Conservation (phyloP, 345 rosid genomes). For the Dimocarpus longan region DNA sequence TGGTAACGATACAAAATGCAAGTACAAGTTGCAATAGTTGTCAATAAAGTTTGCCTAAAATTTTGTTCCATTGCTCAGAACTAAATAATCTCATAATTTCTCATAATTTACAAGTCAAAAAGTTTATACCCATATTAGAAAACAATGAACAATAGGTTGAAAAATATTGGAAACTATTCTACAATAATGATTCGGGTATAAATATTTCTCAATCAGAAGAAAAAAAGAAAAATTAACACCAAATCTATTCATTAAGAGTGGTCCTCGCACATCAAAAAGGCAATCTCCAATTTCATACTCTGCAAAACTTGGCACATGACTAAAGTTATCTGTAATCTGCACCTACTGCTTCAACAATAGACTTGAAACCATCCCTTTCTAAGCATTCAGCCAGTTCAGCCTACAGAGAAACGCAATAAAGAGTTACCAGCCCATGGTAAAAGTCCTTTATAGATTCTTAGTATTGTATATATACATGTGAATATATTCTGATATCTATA, state of each 20-base stretch:
- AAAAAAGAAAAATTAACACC: background rate
- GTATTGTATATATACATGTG: background rate
- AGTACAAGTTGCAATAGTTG: no score
- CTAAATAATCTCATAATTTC: background rate
- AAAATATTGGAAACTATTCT: background rate
- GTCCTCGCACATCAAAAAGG: background rate
- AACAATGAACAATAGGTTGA: background rate
- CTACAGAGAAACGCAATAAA: constrained; percentile 35
- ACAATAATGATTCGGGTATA: background rate
- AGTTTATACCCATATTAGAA: background rate
- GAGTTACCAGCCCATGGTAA: background rate
- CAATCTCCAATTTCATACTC: background rate
- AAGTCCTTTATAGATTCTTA: background rate
- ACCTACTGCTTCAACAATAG: constrained; percentile 81
- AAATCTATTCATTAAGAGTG: background rate
- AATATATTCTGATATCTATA: background rate
- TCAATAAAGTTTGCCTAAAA: no score
- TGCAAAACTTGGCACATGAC: background rate
- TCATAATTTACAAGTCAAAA: constrained; percentile 11
- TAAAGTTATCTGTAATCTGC: constrained; percentile 65
- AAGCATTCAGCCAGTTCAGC: constrained; percentile 84
- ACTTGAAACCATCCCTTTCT: constrained; percentile 91
- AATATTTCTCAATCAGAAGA: background rate
- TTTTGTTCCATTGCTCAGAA: no score
- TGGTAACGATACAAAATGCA: no score